These are phyloP conservation scores for Neurospora terricola DNA, from an alignment of 495 filamentous ascomycete species.

Conservation along the genomic window DNA sequence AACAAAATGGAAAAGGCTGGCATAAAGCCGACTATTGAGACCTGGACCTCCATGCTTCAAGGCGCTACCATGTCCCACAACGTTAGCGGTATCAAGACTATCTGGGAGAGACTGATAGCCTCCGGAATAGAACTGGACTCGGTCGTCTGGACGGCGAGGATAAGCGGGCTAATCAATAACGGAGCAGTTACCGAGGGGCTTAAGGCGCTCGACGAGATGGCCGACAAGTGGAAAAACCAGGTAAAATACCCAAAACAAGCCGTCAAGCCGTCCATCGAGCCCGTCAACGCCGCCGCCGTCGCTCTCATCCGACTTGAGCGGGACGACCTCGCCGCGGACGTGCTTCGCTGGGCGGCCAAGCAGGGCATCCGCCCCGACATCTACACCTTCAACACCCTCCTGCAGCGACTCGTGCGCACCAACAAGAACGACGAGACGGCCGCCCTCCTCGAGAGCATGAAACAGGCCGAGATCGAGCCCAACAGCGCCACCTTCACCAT, in stretches of 20 bases:
- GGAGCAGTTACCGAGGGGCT: constrained; percentile 40
- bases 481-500: constrained; percentile 35
- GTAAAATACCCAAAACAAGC: constrained; percentile 16
- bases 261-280: constrained; percentile 45
- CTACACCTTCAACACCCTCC: constrained; percentile 59
- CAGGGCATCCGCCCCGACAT: constrained; percentile 50
- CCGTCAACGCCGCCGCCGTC: constrained; percentile 53
- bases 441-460: constrained; percentile 34
- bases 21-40: constrained; percentile 40
- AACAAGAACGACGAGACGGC: constrained; percentile 26
- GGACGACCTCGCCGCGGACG: constrained; percentile 23
- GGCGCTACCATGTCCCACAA: constrained; percentile 44
- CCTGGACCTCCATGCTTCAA: constrained; percentile 55
- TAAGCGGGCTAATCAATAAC: constrained; percentile 47
- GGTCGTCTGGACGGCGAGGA: constrained; percentile 49
- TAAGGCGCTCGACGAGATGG: constrained; percentile 51
- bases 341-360: constrained; percentile 49
- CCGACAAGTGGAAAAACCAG: constrained; percentile 37
- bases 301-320: constrained; percentile 27
- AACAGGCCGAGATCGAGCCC: constrained; percentile 17
- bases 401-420: constrained; percentile 43
- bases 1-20: constrained; percentile 44
- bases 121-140: constrained; percentile 46
- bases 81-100: constrained; percentile 36
- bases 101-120: constrained; percentile 48